Conservation (phyloP, 2,329 filamentous ascomycete species). For the Cytospora piceae region DNA sequence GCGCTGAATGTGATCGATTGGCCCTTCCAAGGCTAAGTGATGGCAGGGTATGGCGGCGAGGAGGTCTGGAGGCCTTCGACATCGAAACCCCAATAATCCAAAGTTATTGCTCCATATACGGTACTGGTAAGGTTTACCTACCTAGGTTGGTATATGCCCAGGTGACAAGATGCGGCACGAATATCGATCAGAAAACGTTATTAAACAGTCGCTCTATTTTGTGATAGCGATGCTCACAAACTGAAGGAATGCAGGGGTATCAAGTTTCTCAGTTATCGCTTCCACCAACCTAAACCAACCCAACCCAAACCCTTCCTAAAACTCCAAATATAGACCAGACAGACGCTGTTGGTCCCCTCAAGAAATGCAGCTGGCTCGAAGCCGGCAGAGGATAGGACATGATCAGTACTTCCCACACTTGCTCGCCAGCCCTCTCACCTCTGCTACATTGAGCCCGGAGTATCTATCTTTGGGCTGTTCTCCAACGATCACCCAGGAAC, state of each 20-base stretch:
- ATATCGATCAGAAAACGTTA: neutral
- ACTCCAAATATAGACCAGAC: neutral
- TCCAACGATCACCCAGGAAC: constrained; percentile 56
- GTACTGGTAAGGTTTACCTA: too few species aligned
- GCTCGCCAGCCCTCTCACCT: constrained; percentile 30
- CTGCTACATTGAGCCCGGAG: constrained; percentile 44
- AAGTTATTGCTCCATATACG: too few species aligned
- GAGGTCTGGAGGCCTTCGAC: too few species aligned
- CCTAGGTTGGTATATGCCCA: too few species aligned
- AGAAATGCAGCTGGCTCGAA: neutral
- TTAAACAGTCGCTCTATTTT: neutral
- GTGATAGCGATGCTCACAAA: neutral
- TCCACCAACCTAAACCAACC: neutral
- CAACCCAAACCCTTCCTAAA: constrained; percentile 6
- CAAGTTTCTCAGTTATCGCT: neutral
- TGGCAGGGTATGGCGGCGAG: too few species aligned
- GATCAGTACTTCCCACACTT: constrained; percentile 27
- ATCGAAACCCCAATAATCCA: too few species aligned
- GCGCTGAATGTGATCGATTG: too few species aligned
- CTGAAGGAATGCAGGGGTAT: constrained; percentile 10
- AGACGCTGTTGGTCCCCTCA: neutral
- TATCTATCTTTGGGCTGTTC: constrained; percentile 39
- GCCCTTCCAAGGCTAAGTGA: too few species aligned
- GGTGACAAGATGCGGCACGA: neutral
- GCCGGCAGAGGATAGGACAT: neutral